Percentiles rank a stretch among this genome's conserved stretches.
Evolutionary conservation across 805 yeast genomes (phyloP).

Genomic region (Blastobotrys robertii): DNA sequence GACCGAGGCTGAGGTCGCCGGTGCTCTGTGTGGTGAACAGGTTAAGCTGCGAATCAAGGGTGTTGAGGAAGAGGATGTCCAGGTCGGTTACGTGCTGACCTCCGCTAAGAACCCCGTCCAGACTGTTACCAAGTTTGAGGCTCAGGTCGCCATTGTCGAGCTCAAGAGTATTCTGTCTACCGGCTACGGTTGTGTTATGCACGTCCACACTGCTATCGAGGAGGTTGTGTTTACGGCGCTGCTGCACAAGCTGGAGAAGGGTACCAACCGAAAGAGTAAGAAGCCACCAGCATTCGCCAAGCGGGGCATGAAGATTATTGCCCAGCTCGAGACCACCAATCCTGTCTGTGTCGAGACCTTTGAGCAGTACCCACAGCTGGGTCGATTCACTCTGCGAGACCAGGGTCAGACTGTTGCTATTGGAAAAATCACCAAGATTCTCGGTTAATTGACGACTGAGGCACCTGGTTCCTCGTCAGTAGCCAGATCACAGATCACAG

Average conservation of each 20-base stretch:
- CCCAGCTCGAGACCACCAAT: conserved; percentile 71
- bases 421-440: conserved; percentile 89
- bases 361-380: conserved; percentile 88
- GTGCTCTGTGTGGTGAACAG: conserved; percentile 94
- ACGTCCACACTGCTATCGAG: conserved; percentile 95
- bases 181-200: conserved; percentile 98
- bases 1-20: conserved; percentile 86
- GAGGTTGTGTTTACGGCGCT: conserved; percentile 77
- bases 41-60: conserved; percentile 89
- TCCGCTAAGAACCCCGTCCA: conserved; percentile 82
- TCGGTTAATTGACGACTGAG: conserved; percentile 30
- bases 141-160: conserved; percentile 95
- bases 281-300: conserved; percentile 98
- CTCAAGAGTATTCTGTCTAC: conserved; percentile 87
- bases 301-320: conserved; percentile 97
- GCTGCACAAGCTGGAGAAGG: conserved; percentile 90
- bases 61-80: conserved; percentile 93
- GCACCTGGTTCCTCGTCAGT: no score
- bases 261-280: conserved; percentile 92
- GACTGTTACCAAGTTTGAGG: conserved; percentile 84
- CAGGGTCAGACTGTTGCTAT: conserved; percentile 98
- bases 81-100: conserved; percentile 84
- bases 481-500: no score
- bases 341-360: conserved; percentile 93
- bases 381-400: conserved; percentile 97